Evolutionary conservation across 1,139 yeast genomes (phyloP).

Genomic region (Kodamaea derodonti): DNA sequence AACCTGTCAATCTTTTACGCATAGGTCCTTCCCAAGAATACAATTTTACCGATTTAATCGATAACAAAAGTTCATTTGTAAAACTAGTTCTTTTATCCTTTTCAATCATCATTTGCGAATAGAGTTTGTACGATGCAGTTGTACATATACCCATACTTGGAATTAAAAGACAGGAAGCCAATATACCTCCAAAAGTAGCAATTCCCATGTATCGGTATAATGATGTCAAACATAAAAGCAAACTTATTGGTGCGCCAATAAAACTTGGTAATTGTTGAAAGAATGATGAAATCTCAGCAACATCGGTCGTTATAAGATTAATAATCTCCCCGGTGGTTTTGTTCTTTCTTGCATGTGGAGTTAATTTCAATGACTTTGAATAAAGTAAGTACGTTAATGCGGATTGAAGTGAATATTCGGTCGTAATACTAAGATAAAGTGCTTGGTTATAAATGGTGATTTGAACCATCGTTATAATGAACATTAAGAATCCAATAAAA

Average conservation of each 20-base stretch:
- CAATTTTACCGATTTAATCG: constrained; percentile 23
- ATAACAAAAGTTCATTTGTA: constrained; percentile 24
- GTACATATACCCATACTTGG: constrained; percentile 19
- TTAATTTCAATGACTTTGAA: constrained; percentile 23
- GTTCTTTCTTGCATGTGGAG: constrained; percentile 23
- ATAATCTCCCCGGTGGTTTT: constrained; percentile 29
- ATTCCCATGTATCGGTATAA: constrained; percentile 22
- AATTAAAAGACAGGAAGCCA: constrained; percentile 18
- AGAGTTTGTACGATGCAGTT: constrained; percentile 16
- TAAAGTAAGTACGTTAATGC: constrained; percentile 20
- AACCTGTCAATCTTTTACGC: constrained; percentile 16
- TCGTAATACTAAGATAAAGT: constrained; percentile 14
- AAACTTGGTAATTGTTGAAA: constrained; percentile 17
- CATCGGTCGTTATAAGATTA: constrained; percentile 25
- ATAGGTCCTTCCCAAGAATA: constrained; percentile 22
- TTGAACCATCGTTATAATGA: constrained; percentile 14
- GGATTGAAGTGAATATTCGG: constrained; percentile 17
- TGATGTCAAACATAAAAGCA: constrained; percentile 17
- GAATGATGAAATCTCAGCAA: constrained; percentile 16
- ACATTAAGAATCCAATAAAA: constrained; percentile 17
- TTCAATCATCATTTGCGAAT: constrained; percentile 18
- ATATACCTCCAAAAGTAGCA: constrained; percentile 25
- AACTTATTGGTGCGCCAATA: constrained; percentile 19
- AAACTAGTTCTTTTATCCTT: constrained; percentile 25
- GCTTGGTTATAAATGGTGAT: constrained; percentile 20